Percentiles rank a stretch among this genome's conserved stretches.
These are phyloP conservation scores for Neolentinus lepideus DNA, from an alignment of 1,284 basidiomycete species.

Conservation along the genomic window DNA sequence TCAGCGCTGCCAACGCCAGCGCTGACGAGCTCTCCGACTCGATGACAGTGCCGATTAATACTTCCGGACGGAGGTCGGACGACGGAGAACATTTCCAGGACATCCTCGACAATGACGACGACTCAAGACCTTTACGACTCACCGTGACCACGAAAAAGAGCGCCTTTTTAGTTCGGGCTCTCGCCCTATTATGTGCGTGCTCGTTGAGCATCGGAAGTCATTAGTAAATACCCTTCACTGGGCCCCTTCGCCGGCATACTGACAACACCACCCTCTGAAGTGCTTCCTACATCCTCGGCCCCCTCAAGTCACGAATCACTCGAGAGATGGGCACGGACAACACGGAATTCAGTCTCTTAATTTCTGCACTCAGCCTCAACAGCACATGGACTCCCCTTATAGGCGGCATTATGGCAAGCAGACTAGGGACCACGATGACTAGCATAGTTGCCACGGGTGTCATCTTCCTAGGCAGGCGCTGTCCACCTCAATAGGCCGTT, in stretches of 20 bases:
- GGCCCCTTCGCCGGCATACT: conserved; percentile 1
- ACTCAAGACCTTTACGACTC: neutral
- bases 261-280: conserved; percentile 24
- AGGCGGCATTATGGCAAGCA: conserved; percentile 59
- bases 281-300: conserved; percentile 65
- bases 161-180: conserved; percentile 29
- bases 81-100: neutral
- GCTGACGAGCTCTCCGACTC: neutral
- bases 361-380: conserved; percentile 71
- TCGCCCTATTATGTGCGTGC: conserved; percentile 70
- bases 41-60: neutral
- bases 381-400: conserved; percentile 78
- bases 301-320: conserved; percentile 65
- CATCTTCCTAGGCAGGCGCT: conserved; percentile 49
- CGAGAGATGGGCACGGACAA: conserved; percentile 71
- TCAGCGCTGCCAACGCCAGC: neutral
- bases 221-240: conserved; percentile 40
- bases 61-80: conserved; percentile 1
- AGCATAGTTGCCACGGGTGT: conserved; percentile 68
- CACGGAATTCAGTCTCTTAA: conserved; percentile 68
- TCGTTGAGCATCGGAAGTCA: conserved; percentile 70
- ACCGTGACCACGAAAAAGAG: neutral
- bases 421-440: conserved; percentile 60
- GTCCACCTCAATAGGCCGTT: neutral
- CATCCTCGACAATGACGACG: neutral